Evolutionary conservation across 2,329 filamentous ascomycete species (phyloP).

Genomic region (Tolypocladium nubicola): DNA sequence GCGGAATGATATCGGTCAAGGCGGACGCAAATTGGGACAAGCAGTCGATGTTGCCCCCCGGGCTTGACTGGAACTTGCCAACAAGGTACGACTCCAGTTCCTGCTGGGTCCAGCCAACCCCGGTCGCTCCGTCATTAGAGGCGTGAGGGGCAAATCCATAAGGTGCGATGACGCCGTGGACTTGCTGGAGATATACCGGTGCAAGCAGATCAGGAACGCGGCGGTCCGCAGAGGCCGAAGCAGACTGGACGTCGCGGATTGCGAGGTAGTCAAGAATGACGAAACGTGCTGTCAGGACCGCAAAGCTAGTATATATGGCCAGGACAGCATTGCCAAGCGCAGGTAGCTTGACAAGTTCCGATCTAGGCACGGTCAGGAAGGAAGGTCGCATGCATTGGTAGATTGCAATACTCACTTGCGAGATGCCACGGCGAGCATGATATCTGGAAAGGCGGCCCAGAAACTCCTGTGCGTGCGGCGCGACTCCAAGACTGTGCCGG

Average conservation of each 20-base stretch:
- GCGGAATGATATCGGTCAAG: slow-evolving; percentile 29
- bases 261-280: slow-evolving; percentile 33
- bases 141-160: slow-evolving; percentile 6
- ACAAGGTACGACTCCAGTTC: slow-evolving; percentile 25
- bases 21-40: slow-evolving; percentile 32
- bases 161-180: slow-evolving; percentile 20
- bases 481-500: slow-evolving; percentile 27
- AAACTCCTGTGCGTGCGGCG: slow-evolving; percentile 34
- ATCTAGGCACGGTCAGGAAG: neutral
- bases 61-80: slow-evolving; percentile 29
- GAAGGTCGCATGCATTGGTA: neutral
- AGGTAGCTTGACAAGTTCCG: slow-evolving; percentile 1
- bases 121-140: slow-evolving; percentile 6
- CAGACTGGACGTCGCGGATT: slow-evolving; percentile 8
- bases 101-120: slow-evolving; percentile 5
- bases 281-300: slow-evolving; percentile 41
- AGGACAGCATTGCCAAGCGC: slow-evolving; percentile 5
- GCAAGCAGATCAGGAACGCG: slow-evolving; percentile 15
- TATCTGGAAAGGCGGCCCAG: slow-evolving; percentile 41
- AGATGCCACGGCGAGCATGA: slow-evolving; percentile 24
- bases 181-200: slow-evolving; percentile 31
- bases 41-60: slow-evolving; percentile 29
- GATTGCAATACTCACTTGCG: slow-evolving; percentile 27
- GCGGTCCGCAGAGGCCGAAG: slow-evolving; percentile 2
- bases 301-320: slow-evolving; percentile 28